Evolutionary conservation across 805 yeast genomes (phyloP), one percentile per base, ranked within the genome.

Genomic region (Myxozyma sirexii): DNA sequence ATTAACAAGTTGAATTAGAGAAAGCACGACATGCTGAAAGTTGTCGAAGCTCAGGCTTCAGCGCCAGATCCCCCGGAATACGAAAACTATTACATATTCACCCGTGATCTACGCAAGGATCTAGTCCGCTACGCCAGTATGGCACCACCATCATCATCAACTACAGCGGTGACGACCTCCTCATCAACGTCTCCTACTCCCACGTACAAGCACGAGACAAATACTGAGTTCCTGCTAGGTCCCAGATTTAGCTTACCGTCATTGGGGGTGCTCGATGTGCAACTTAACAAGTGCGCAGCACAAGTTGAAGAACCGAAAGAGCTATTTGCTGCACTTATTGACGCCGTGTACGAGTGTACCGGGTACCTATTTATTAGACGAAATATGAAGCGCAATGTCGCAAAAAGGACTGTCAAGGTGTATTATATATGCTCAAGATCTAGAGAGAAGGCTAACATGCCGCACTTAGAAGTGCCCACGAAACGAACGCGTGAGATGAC

Each of bases 361-460:
- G 60, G 60, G 12, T 56, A 56, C 23, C 21, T 49, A 15, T 56
- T 56, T 23, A 50, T 44, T 8, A 39, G 60, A 17, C 48, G 60
- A 12, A 50, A 56, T 29, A 56, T 23, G 51, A 50, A 51, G 42
- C 29, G 48, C 5, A 56, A 50, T 43, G 39, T 17, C 21, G 41
- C 33, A 4, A 23, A 37, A n/a, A 24, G 17, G 47, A 44, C 60
- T n/a, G 44, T 56, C 4, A 56, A 49, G 21, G 60, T 56, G 10
- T 56, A 51, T 26, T 56, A 56, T 19, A 51, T 56, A 6, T 56
- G 60, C 43, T 56, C 60, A n/a, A 37, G 60, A 26, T 49, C 51
- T 7, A 33, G 44, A 17, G 60, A 51, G 49, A 57, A 45, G 27
- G 54, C 59, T 13, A 56, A 56, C 33, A 31, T 56, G 54, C 59